Conservation (phyloP, 805 yeast genomes). For the Komagataella pastoris region DNA sequence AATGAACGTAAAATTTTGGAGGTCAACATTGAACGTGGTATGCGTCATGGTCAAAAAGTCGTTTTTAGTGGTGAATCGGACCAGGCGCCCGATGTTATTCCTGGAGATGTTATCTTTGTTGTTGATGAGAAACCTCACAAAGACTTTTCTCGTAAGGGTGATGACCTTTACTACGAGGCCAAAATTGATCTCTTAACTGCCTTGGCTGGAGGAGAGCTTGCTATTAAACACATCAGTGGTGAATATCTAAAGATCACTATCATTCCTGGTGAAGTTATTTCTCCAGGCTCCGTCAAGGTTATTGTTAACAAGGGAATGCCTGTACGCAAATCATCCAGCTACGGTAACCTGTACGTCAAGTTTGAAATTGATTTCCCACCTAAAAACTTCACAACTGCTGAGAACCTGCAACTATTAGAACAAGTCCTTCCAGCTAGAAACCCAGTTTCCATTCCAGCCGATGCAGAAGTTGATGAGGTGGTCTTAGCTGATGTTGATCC, state of each 20-base stretch:
- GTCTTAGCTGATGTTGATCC: conserved; percentile 59
- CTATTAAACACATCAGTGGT: conserved; percentile 82
- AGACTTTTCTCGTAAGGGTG: conserved; percentile 74
- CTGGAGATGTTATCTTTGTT: conserved; percentile 93
- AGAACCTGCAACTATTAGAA: conserved; percentile 61
- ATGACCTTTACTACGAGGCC: conserved; percentile 74
- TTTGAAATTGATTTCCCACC: conserved; percentile 86
- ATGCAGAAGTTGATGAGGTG: conserved; percentile 72
- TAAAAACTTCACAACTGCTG: conserved; percentile 60
- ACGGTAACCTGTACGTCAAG: conserved; percentile 76
- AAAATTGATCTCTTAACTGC: conserved; percentile 90
- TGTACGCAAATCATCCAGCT: conserved; percentile 72
- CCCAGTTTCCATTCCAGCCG: conserved; percentile 46
- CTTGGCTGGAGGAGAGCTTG: conserved; percentile 88
- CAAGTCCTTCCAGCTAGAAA: conserved; percentile 69
- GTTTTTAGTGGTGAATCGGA: conserved; percentile 95
- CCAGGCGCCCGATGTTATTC: conserved; percentile 86
- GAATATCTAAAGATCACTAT: conserved; percentile 77
- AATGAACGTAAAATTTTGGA: conserved; percentile 86
- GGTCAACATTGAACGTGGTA: conserved; percentile 94
- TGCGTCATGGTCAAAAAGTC: conserved; percentile 86
- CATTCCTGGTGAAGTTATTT: conserved; percentile 84
- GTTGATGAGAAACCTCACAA: conserved; percentile 85
- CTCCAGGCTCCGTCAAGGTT: conserved; percentile 74
- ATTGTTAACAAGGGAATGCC: conserved; percentile 98